These are phyloP conservation scores for Trichosporon coremiiforme DNA, from an alignment of 1,284 basidiomycete genomes.

Conservation along the genomic window DNA sequence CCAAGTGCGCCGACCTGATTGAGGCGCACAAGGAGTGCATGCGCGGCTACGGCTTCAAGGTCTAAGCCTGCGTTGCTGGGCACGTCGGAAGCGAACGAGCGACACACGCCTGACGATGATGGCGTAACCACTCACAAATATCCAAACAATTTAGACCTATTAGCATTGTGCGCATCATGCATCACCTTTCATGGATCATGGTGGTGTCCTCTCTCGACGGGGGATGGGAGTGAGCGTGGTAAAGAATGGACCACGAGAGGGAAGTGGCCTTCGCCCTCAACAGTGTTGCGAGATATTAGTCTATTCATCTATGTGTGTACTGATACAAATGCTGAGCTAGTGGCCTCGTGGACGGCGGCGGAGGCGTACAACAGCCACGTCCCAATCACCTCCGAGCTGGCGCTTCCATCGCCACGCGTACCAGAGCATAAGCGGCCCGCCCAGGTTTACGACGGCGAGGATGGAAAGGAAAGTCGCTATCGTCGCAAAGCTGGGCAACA, in stretches of 20 bases:
- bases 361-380: constrained; percentile 47
- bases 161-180: constrained; percentile 24
- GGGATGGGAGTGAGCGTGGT: too few relatives aligned
- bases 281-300: background rate
- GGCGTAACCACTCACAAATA: too few relatives aligned
- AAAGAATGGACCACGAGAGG: too few relatives aligned
- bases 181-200: constrained; percentile 23
- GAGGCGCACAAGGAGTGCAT: constrained; percentile 85
- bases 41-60: constrained; percentile 80
- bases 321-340: constrained; percentile 22
- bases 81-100: background rate
- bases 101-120: background rate
- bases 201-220: too few relatives aligned
- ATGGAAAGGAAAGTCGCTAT: constrained; percentile 34
- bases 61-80: constrained; percentile 56
- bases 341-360: constrained; percentile 21
- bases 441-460: constrained; percentile 41
- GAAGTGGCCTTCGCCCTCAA: too few relatives aligned
- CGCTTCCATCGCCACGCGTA: constrained; percentile 53
- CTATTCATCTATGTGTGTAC: background rate
- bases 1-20: constrained; percentile 78
- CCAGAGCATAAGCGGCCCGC: constrained; percentile 48
- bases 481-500: constrained; percentile 37
- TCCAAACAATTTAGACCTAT: background rate
- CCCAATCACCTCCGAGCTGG: constrained; percentile 49